Evolutionary conservation across 2,329 filamentous ascomycete species (phyloP), one percentile per base, ranked within the genome.

Genomic region (Verticillium dahliae): DNA sequence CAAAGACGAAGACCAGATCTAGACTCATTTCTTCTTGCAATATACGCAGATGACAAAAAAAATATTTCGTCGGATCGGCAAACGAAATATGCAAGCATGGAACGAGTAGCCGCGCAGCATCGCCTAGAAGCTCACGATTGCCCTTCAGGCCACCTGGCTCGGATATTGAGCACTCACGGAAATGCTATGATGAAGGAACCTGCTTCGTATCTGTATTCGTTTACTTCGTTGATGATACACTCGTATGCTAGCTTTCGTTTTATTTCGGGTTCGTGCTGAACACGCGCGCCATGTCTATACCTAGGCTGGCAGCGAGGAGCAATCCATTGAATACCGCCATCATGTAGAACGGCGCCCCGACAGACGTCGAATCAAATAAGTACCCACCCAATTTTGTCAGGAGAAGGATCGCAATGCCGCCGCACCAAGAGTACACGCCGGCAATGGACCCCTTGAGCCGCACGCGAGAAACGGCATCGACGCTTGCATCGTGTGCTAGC

Each of bases 361-460:
- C 82, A 1, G 88, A 88, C 60, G 87, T 78, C 22, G 75, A 81
- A 73, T 99, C 95, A 70, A 98, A 99, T 57, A 97, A 75, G 41
- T 86, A 85, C 0, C 95, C 95, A 13, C 95, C 95, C 4, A 95
- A 74, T 76, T 99, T 99, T 0, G 95, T 98, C 15, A 99, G 82
- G 5, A 98, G 75, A 60, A 99, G 74, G 59, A 99, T 99, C 0
- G 93, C 95, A 1, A 87, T 90, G 14, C 94, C 95, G 11, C 95
- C 95, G 61, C 90, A 92, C 65, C 97, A 85, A 60, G 91, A 96
- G 75, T 99, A 99, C 1, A 97, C 89, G 2, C 95, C 95, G 0
- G 95, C 94, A 67, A 99, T 95, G 14, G 91, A 94, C 13, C 95
- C 95, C 77, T 98, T 98, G 60, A 98, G 83, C 35, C 81, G 77